Evolutionary conservation across 306 rosid genomes (phyloP).

Genomic region (Potentilla sterilis): DNA sequence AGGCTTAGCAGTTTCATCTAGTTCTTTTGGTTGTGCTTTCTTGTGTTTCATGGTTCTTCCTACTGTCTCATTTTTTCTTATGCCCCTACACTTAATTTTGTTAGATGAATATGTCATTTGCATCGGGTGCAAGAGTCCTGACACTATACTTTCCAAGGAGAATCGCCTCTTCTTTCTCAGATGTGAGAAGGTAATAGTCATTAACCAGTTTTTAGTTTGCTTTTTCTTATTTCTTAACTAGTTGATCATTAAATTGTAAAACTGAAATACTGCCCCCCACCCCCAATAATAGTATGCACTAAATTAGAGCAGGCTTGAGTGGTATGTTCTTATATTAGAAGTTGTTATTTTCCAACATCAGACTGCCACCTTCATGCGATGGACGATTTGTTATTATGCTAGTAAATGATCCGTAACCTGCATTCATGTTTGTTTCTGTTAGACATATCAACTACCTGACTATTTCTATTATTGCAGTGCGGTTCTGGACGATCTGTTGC

Average conservation of each 20-base stretch:
- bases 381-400: not conserved
- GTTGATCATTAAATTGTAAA: not conserved
- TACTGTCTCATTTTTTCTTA: not conserved
- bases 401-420: not conserved
- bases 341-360: too few relatives aligned
- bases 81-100: constrained; percentile 4
- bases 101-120: constrained; percentile 49
- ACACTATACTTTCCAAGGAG: constrained; percentile 91
- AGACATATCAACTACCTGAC: not conserved
- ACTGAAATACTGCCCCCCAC: not conserved
- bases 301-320: too few relatives aligned
- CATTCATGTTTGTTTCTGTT: not conserved
- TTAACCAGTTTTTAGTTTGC: not conserved
- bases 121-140: constrained; percentile 51
- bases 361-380: too few relatives aligned
- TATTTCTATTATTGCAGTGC: constrained; percentile 51
- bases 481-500: constrained; percentile 91
- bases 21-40: not conserved
- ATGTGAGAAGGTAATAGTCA: constrained; percentile 72
- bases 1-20: not conserved
- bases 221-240: not conserved
- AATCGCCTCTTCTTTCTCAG: constrained; percentile 97
- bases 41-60: not conserved
- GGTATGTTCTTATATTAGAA: too few relatives aligned
- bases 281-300: too few relatives aligned